Evolutionary conservation across 768 basidiomycete species (phyloP).

Genomic region (Sporobolomyces phaffii): DNA sequence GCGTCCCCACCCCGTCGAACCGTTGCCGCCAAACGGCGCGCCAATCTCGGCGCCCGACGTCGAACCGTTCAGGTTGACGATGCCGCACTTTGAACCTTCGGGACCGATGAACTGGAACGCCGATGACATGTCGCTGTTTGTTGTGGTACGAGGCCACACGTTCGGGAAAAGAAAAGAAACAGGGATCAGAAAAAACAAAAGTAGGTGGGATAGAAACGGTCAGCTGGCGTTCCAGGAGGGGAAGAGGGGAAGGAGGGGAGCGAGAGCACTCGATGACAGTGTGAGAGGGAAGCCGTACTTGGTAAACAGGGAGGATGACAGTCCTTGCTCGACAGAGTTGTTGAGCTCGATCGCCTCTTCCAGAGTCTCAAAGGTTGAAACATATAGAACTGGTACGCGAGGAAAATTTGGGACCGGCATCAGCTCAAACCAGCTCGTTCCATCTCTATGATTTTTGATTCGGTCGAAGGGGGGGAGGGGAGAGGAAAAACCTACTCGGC

Average conservation of each 20-base stretch:
- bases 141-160: too few species aligned
- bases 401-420: too few species aligned
- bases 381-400: slow-evolving; percentile 86
- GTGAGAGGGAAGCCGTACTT: too few species aligned
- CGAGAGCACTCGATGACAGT: too few species aligned
- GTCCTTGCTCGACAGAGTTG: slow-evolving; percentile 82
- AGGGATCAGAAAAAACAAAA: too few species aligned
- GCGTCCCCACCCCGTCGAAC: slow-evolving; percentile 63
- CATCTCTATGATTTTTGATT: too few species aligned
- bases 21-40: slow-evolving; percentile 78
- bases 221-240: too few species aligned
- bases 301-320: slow-evolving; percentile 88
- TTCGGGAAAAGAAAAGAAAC: too few species aligned
- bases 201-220: too few species aligned
- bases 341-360: slow-evolving; percentile 65
- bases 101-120: slow-evolving; percentile 90
- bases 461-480: too few species aligned
- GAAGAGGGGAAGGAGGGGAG: too few species aligned
- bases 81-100: slow-evolving; percentile 78
- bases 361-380: slow-evolving; percentile 56
- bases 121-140: slow-evolving; percentile 70
- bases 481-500: slow-evolving; percentile 38
- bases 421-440: too few species aligned
- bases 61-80: slow-evolving; percentile 58
- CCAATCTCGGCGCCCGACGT: slow-evolving; percentile 69